Percentiles rank a stretch among this genome's conserved stretches.
Conservation (phyloP, 371 early-diverging fungal genomes). For the Rhizopus sp. region DNA sequence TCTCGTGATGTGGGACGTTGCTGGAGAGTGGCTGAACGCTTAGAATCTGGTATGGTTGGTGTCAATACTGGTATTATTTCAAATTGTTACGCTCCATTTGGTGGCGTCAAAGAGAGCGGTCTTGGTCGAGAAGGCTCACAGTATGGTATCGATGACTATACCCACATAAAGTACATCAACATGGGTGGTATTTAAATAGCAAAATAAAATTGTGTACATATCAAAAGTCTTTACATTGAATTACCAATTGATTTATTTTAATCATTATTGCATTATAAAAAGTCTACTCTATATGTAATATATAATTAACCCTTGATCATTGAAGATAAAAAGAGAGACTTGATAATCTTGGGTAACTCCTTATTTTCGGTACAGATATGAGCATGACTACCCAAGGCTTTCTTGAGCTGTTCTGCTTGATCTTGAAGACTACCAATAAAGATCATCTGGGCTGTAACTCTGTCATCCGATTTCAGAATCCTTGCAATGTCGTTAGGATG, state of each 20-base stretch:
- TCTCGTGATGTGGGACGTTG: constrained; percentile 73
- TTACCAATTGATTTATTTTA: too few species aligned
- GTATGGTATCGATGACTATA: constrained; percentile 70
- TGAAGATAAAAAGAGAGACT: constrained; percentile 72
- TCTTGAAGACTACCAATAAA: constrained; percentile 69
- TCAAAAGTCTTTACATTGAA: too few species aligned
- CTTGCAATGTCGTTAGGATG: constrained; percentile 70
- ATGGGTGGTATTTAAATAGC: constrained; percentile 28
- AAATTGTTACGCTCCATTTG: constrained; percentile 73
- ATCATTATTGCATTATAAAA: background rate
- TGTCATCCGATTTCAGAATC: constrained; percentile 67
- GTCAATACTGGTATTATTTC: constrained; percentile 78
- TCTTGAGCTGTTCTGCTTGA: constrained; percentile 71
- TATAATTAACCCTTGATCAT: constrained; percentile 57
- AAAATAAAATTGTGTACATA: too few species aligned
- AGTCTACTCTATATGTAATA: background rate
- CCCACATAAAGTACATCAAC: constrained; percentile 63
- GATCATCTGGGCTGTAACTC: constrained; percentile 72
- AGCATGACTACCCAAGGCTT: constrained; percentile 65
- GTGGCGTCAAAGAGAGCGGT: constrained; percentile 85
- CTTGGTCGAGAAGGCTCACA: constrained; percentile 80
- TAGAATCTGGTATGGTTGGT: constrained; percentile 92
- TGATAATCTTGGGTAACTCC: constrained; percentile 81
- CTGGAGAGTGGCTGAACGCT: constrained; percentile 78
- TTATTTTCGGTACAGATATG: constrained; percentile 75